Percentiles rank a stretch among this genome's conserved stretches.
Evolutionary conservation across 108 stramenopile genomes (phyloP).

Genomic region (Conticribra weissflogii): DNA sequence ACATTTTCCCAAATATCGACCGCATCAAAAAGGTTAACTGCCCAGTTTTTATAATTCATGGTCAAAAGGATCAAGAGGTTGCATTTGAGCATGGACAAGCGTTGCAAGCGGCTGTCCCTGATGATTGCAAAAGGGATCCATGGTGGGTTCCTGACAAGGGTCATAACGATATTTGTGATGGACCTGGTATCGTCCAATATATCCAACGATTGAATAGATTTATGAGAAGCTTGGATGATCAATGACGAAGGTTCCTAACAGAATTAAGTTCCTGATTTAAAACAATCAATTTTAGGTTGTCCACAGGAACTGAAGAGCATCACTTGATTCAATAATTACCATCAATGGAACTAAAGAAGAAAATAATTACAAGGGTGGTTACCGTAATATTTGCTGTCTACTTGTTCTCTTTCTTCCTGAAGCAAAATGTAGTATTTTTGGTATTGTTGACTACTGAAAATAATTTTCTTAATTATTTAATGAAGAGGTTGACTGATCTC

Average conservation of each 20-base stretch:
- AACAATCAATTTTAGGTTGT: not conserved
- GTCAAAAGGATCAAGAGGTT: conserved; percentile 83
- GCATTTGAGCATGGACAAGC: conserved; percentile 72
- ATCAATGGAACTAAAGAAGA: too few species aligned
- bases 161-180: conserved; percentile 91
- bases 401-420: too few species aligned
- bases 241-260: not conserved
- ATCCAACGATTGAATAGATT: conserved; percentile 65
- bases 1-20: conserved; percentile 91
- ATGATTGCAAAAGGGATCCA: conserved; percentile 67
- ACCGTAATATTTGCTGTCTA: too few species aligned
- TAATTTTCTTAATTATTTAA: too few species aligned
- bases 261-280: not conserved
- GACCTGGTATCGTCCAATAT: conserved; percentile 71
- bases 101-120: conserved; percentile 74
- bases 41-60: conserved; percentile 88
- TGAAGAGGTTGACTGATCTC: too few species aligned
- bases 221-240: conserved; percentile 54
- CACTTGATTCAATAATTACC: too few species aligned
- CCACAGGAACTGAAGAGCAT: too few species aligned
- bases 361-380: too few species aligned
- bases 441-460: too few species aligned
- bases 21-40: conserved; percentile 77
- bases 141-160: conserved; percentile 91
- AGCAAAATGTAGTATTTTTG: too few species aligned